A percentile compares a stretch with the other conserved stretches of the same genome.
These are phyloP conservation scores for Malus asiatica DNA, from an alignment of 306 rosid genomes.

Conservation along the genomic window DNA sequence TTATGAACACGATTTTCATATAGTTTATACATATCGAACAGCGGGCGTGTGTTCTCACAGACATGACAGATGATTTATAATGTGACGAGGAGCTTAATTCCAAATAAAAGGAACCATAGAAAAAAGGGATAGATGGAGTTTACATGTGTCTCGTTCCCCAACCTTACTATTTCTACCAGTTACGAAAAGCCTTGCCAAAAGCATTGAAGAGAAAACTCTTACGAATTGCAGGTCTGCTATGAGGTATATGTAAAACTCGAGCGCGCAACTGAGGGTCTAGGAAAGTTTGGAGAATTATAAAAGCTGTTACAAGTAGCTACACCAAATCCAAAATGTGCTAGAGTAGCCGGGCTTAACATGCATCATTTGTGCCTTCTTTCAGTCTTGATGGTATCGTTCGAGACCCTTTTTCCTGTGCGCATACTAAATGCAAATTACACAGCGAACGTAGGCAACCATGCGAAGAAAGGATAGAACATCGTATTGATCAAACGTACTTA, in stretches of 20 bases:
- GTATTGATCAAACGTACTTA: conserved; percentile 15
- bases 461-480: neutral
- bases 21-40: neutral
- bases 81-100: neutral
- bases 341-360: conserved; percentile 19
- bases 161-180: neutral
- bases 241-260: conserved; percentile 11
- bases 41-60: too few relatives aligned
- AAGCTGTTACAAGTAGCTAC: conserved; percentile 13
- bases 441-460: conserved; percentile 1
- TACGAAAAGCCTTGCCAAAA: conserved; percentile 2
- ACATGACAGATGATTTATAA: neutral
- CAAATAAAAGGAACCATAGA: neutral
- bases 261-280: neutral
- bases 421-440: conserved; percentile 16
- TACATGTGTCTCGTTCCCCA: neutral
- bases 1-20: neutral
- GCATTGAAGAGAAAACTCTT: conserved; percentile 3
- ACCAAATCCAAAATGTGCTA: conserved; percentile 19
- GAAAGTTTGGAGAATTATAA: conserved; percentile 7
- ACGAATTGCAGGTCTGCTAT: conserved; percentile 4
- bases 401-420: conserved; percentile 18
- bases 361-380: conserved; percentile 27
- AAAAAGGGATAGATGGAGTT: neutral
- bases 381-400: conserved; percentile 24